Base-by-base conservation (phyloP, 768 basidiomycete species). In the Trametes cingulata region DNA sequence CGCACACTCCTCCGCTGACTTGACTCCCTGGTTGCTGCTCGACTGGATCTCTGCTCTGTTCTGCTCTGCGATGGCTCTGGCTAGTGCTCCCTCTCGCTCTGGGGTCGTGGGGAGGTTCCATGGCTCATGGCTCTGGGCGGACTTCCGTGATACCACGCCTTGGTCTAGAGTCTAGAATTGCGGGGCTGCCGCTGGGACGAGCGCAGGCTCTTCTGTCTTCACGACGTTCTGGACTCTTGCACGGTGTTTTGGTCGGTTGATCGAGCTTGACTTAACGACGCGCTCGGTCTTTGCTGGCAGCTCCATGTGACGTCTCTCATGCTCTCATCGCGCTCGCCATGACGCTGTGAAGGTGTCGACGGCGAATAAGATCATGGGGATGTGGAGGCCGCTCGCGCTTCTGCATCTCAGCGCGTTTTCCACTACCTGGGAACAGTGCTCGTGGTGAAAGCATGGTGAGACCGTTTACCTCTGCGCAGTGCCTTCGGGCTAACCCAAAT, bases 131-230 rank as follows among this genome's bases (percentile, higher is more conserved):
- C n/a, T 19, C 4, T 20, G 52, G 52, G 3, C 14, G 12, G 52
- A 33, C 52, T 25, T 43, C 19, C 15, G 27, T 27, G 29, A 22
- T 43, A 43, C 37, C 37, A 40, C 55, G 37, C 35, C n/a, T 13
- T n/a, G 41, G 52, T 54, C 52, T 54, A 54, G 52, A 54, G 52
- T 54, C 52, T 54, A 54, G 52, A 54, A 15, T 19, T 3, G 25
- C 42, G 39, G 39, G 52, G 52, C 40, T 52, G 17, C 22, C 52
- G 40, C 52, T 41, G 19, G 27, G 15, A 14, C 17, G 15, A 14
- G 17, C 35, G 37, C 36, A 24, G n/a, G 19, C 17, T 19, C 42
- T 8, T 19, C 22, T 25, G 33, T 33, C 15, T 25, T 24, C 29
- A 35, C 48, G 17, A 8, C 33, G 29, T 48, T 56, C 25, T 25